Evolutionary conservation across 164 flowering plant genomes (phyloP), one percentile per base, ranked within the genome.

Genomic region (Vitis labrusca): DNA sequence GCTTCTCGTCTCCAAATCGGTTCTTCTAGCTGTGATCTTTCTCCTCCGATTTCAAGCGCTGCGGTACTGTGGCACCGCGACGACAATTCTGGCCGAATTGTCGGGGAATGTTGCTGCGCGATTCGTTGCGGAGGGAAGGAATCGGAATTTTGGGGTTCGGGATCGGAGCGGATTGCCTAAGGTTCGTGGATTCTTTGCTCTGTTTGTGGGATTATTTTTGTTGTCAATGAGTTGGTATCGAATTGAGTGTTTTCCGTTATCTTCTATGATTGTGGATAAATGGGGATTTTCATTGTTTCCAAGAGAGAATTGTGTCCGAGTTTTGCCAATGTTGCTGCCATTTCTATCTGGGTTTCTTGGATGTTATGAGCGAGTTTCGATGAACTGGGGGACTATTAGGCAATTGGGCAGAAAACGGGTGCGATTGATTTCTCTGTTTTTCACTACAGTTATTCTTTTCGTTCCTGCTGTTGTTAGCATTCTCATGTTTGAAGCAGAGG

Each of bases 1-100:
- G 14, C 71, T 76, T 17, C 71, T 95, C 10, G 61, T 82, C 19
- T 62, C 74, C 47, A 90, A 87, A 72, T 90, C 97, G 47, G 5
- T 85, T 29, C 76, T 90, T 1, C 80, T 95, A 9, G 84, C 97
- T 32, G 66, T 79, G 10, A 88, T 91, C 44, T 91, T 95, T 59
- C 86, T 91, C 61, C 85, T 95, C 62, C 82, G 99, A 6, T 93
- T 93, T 64, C 99, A 91, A 59, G 92, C 98, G 17, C 84, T 95
- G 27, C 80, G 85, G 10, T 90, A 87, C 64, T 91, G 96, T 67
- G 93, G 97, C 14, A 80, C 99, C 6, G 83, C 97, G 0, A 91
- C 96, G 0, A 84, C 92, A 81, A 91, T 95, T 58, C 80, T 95
- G 1, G 98, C 99, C 5, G 99, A 95, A 61, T 64, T 90, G 47